Evolutionary conservation across 257 asterid species (phyloP).

Genomic region (Gentiana macrophylla): DNA sequence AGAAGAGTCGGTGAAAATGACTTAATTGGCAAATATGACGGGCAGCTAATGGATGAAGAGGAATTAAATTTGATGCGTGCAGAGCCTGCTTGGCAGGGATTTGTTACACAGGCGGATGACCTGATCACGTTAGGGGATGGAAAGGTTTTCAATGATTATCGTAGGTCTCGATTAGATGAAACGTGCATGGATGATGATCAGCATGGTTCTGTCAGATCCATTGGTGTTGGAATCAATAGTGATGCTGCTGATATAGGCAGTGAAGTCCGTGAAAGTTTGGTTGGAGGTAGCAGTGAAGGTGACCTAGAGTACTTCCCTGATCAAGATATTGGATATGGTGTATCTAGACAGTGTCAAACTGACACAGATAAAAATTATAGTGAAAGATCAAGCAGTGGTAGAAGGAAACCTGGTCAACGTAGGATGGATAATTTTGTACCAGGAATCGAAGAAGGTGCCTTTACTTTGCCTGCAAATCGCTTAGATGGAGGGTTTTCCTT

Average conservation of each 20-base stretch:
- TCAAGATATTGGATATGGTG: conserved; percentile 35
- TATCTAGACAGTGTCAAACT: conserved; percentile 32
- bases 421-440: conserved; percentile 39
- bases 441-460: conserved; percentile 34
- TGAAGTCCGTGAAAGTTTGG: conserved; percentile 77
- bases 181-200: conserved; percentile 75
- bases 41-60: conserved; percentile 84
- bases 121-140: conserved; percentile 59
- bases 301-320: conserved; percentile 67
- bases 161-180: conserved; percentile 58
- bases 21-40: conserved; percentile 60
- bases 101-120: conserved; percentile 69
- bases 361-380: conserved; percentile 34
- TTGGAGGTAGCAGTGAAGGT: conserved; percentile 92
- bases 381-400: conserved; percentile 37
- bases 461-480: conserved; percentile 30
- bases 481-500: conserved; percentile 76
- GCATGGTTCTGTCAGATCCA: conserved; percentile 95
- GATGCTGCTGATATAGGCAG: conserved; percentile 94
- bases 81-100: conserved; percentile 95
- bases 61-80: conserved; percentile 71
- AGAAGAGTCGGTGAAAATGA: conserved; percentile 38
- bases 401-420: conserved; percentile 25
- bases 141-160: conserved; percentile 42
- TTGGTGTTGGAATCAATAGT: conserved; percentile 93